These are phyloP conservation scores for Candida albicans DNA, from an alignment of 1,139 yeast genomes.

Conservation along the genomic window DNA sequence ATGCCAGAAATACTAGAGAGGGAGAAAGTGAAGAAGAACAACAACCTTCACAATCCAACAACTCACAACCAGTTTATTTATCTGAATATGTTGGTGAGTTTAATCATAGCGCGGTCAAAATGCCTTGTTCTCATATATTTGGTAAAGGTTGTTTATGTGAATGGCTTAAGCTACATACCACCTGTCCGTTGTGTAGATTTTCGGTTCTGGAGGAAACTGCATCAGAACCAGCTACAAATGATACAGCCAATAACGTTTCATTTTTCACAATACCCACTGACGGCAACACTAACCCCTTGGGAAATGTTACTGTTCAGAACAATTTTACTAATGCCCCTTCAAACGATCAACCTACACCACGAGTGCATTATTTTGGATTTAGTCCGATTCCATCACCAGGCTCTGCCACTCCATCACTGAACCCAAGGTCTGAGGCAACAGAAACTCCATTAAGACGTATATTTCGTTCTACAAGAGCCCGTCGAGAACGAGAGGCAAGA, in stretches of 20 bases:
- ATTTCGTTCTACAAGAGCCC: slow-evolving; percentile 16
- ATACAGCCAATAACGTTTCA: slow-evolving; percentile 10
- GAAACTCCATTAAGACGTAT: slow-evolving; percentile 14
- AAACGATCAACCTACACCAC: slow-evolving; percentile 2
- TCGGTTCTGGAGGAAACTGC: slow-evolving; percentile 38
- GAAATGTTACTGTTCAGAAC: slow-evolving; percentile 11
- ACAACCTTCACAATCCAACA: slow-evolving; percentile 2
- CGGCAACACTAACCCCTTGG: slow-evolving; percentile 4
- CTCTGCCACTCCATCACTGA: slow-evolving; percentile 2
- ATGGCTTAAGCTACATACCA: slow-evolving; percentile 68
- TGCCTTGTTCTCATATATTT: slow-evolving; percentile 83
- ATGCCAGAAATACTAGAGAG: slow-evolving; percentile 5
- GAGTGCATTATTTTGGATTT: slow-evolving; percentile 8
- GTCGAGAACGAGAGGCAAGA: slow-evolving; percentile 5
- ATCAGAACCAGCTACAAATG: slow-evolving; percentile 3
- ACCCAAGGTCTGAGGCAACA: not conserved
- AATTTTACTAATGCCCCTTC: slow-evolving; percentile 5
- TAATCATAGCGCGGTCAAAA: slow-evolving; percentile 61
- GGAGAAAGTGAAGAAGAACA: not conserved
- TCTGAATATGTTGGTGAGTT: slow-evolving; percentile 34
- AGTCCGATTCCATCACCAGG: slow-evolving; percentile 1
- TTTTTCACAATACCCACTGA: slow-evolving; percentile 12
- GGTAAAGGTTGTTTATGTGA: slow-evolving; percentile 72
- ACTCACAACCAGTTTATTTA: slow-evolving; percentile 16
- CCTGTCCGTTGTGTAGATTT: slow-evolving; percentile 81